Base-by-base conservation (phyloP, 192 early-diverging fungal species). In the Linnemannia zychae region DNA sequence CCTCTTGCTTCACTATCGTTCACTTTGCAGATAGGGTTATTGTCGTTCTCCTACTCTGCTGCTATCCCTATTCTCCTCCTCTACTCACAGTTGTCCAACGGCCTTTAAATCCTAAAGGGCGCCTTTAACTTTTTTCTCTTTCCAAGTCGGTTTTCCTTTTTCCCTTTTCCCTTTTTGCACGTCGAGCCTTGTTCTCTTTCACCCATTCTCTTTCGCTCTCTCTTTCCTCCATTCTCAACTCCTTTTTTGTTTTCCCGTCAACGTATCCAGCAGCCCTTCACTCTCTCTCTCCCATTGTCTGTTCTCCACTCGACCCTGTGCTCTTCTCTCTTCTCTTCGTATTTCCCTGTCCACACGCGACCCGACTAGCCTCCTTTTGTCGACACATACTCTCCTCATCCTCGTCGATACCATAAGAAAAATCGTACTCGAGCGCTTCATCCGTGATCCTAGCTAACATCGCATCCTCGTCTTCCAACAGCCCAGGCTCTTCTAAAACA, bases 371-470 rank as follows among this genome's bases (percentile, higher is more conserved):
- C n/a, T 38, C 20, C 38, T 11, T 44, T 44, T 44, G 40, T 44
- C 40, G 40, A 44, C 4, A 44, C 40, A 6, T 6, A 44, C 40
- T 44, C 40, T 44, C 40, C 40, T 44, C 40, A 44, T 3, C 40
- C 9, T 44, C 50, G 11, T n/a, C 17, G 6, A 75, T 17, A 75
- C 3, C 63, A 75, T 9, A 36, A 67, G 68, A 76, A 76, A 47
- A 49, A 46, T n/a, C 16, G 36, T 15, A 7, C 66, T 6, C 66
- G 7, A n/a, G 3, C 66, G 28, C 16, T 33, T 4, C 5, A 67
- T 20, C n/a, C 7, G 9, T 46, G 28, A n/a, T 44, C 38, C 36
- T 44, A n/a, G n/a, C n/a, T n/a, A n/a, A 4, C 68, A 17, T 4
- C 37, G 7, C 48, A 28, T 22, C 22, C 13, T 24, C 49, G 38